Evolutionary conservation across 305 asterid genomes (phyloP), one percentile per base, ranked within the genome.

Genomic region (Striga hermonthica): DNA sequence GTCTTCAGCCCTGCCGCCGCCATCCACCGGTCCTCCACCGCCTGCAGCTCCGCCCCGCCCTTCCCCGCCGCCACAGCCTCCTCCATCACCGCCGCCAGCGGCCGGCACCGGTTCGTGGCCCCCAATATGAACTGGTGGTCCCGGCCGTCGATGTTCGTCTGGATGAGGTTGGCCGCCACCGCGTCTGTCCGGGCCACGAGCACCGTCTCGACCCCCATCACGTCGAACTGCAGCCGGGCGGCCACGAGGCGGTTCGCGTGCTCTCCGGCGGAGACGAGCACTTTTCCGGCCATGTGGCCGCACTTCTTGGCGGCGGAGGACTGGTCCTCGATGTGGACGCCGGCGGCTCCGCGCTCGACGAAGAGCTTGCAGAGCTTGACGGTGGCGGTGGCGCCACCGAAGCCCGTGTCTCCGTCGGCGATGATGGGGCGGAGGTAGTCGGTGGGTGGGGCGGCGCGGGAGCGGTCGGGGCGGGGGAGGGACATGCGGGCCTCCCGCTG

Each of bases 261-360:
- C 76, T 93, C 99, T 72, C 85, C 81, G 9, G 90, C 86, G 0
- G 94, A 88, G 6, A 93, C 97, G 14, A 93, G 87, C 5, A 93
- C 98, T 57, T 93, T 93, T 0, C 99, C 99, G 0, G 96, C 99
- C 99, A 93, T 90, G 70, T 93, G 99, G 14, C 99, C 99, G 70
- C 97, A 93, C 64, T 90, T 93, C 64, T 93, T 93, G 4, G 97
- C 88, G 36, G 88, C 88, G 0, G 97, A 90, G 3, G 99, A 93
- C 50, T 93, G 97, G 48, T 93, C 98, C 90, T 93, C 98, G 14
- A 93, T 90, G 83, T 93, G 98, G 28, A 93, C 98, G 0, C 97
- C 97, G 10, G 96, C 97, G 9, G 99, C 99, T 1, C 99, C 97
- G 9, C 99, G 97, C 82, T 93, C 99, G 2, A 88, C 97, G 22